These are phyloP conservation scores for Tephrocybe rancida DNA, from an alignment of 768 basidiomycete species.

Conservation along the genomic window DNA sequence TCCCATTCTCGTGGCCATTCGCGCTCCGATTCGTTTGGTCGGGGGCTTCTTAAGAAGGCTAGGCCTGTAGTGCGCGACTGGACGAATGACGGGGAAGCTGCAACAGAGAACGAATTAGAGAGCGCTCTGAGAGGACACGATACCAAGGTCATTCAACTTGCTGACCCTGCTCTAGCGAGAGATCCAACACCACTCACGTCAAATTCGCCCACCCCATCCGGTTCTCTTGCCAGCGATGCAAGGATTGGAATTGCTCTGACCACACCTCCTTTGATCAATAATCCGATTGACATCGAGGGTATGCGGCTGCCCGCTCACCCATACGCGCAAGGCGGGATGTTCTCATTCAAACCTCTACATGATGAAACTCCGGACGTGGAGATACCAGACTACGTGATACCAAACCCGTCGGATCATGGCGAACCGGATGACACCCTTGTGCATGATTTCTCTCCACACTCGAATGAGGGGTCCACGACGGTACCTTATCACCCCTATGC, in stretches of 20 bases:
- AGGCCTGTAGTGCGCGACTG: conserved; percentile 33
- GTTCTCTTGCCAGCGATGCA: conserved; percentile 27
- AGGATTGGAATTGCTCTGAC: conserved; percentile 37
- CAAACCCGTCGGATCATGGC: conserved; percentile 2
- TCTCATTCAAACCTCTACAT: conserved; percentile 22
- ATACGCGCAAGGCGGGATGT: conserved; percentile 48
- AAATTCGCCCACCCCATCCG: conserved; percentile 25
- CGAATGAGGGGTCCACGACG: conserved; percentile 40
- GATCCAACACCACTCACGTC: conserved; percentile 5
- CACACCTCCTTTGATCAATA: conserved; percentile 31
- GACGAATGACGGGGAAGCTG: conserved; percentile 11
- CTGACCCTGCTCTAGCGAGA: conserved; percentile 40
- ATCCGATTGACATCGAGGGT: conserved; percentile 27
- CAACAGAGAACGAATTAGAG: conserved; percentile 33
- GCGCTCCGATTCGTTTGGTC: conserved; percentile 44
- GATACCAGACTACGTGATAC: conserved; percentile 34
- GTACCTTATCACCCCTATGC: conserved; percentile 49
- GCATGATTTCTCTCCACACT: conserved; percentile 28
- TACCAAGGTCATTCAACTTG: conserved; percentile 42
- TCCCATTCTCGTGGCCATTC: conserved; percentile 41
- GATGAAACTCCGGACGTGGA: conserved; percentile 12
- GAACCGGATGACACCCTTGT: conserved; percentile 6
- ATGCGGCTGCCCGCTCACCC: conserved; percentile 45
- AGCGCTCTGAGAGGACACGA: conserved; percentile 39
- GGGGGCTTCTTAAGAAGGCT: conserved; percentile 41